Evolutionary conservation across 129 eudicot genomes (phyloP), one percentile per base, ranked within the genome.

Genomic region (Dittrichia graveolens): DNA sequence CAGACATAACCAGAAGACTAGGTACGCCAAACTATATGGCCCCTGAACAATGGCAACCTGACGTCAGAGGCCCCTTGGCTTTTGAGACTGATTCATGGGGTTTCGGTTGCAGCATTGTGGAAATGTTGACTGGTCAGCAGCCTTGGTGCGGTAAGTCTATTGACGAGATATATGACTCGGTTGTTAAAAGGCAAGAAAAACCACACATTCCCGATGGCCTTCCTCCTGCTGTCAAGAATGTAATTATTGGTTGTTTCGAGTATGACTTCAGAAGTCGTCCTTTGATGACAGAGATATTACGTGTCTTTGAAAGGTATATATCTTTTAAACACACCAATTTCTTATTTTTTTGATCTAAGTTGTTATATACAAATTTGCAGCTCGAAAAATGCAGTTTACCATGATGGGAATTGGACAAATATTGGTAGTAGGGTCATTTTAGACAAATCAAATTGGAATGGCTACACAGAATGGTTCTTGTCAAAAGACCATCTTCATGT

Each of bases 21-120:
- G 98, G 98, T 34, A 90, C 87, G 18, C 93, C 98, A 42, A 90
- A 85, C 66, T 87, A 87, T 62, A 94, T 94, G 98, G 92, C 96
- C 74, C 98, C 98, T 61, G 98, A 94, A 72, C 96, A 94, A 67
- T 94, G 98, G 98, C 85, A 94, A 55, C 96, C 98, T 38, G 93
- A 86, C 6, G 72, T 86, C 45, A 85, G 89, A 69, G 98, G 98
- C 61, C 98, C 98, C 15, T 50, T 94, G 46, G 82, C 98, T 43
- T 76, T 85, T 54, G 98, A 94, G 87, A 90, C 91, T 16, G 98
- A 94, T 67, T 94, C 98, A 2, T 94, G 98, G 98, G 96, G 98
- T 18, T 94, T 89, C 31, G 98, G 89, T 37, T 94, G 98, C 81
- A 86, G 83, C 78, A 84, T 94, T 52, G 78, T 89, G 59, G 96